phyloP scores from a whole-genome alignment of 1,139 yeast species.

The Blastobotrys apis region DNA sequence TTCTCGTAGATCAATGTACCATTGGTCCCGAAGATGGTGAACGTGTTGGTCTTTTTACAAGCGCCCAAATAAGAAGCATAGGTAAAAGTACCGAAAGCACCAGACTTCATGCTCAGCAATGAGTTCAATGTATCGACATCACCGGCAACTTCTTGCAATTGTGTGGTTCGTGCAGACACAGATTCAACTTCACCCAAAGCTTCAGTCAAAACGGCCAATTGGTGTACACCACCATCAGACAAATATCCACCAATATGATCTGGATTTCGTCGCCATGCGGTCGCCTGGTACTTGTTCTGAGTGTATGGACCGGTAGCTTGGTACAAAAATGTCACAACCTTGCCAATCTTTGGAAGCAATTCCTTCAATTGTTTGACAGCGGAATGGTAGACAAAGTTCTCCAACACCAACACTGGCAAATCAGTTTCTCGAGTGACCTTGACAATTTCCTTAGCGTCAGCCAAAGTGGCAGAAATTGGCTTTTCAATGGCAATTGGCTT shows the following conservation, averaged over 20 bases:
- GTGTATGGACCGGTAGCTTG: constrained; percentile 79
- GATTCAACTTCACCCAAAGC: constrained; percentile 71
- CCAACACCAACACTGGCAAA: constrained; percentile 71
- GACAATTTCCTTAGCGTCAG: constrained; percentile 77
- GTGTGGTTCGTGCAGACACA: constrained; percentile 69
- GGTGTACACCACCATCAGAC: constrained; percentile 96
- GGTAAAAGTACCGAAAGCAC: constrained; percentile 80
- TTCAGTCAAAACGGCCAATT: constrained; percentile 76
- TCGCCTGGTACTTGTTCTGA: constrained; percentile 53
- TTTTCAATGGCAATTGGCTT: constrained; percentile 83
- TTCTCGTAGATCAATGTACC: constrained; percentile 70
- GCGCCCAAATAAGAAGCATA: constrained; percentile 92
- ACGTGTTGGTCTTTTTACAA: constrained; percentile 59
- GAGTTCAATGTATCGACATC: constrained; percentile 76
- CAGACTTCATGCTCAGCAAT: constrained; percentile 55
- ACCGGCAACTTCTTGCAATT: constrained; percentile 71
- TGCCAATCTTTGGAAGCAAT: constrained; percentile 66
- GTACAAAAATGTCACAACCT: constrained; percentile 69
- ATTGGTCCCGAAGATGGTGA: constrained; percentile 69
- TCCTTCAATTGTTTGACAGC: constrained; percentile 52
- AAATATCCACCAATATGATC: constrained; percentile 88
- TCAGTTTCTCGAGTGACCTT: constrained; percentile 52
- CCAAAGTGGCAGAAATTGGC: constrained; percentile 83
- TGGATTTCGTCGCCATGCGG: constrained; percentile 79
- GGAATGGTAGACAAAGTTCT: constrained; percentile 75